These are phyloP conservation scores for Cercospora brassicicola DNA, from an alignment of 2,329 filamentous ascomycete genomes.

Conservation along the genomic window DNA sequence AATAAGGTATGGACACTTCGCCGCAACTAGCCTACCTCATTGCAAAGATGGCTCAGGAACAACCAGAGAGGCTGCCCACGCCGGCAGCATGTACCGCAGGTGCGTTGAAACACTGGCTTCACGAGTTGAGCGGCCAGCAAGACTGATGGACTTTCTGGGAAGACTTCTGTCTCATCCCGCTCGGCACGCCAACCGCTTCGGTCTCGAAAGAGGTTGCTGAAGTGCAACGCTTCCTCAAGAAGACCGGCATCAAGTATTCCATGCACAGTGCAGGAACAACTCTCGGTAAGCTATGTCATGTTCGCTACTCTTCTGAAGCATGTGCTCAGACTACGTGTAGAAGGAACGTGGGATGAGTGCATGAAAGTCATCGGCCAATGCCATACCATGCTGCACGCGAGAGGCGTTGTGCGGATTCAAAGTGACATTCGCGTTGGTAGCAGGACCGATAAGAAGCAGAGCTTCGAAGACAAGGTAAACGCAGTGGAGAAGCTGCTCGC, in stretches of 20 bases:
- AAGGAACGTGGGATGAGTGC: slow-evolving; percentile 87
- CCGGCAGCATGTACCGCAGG: slow-evolving; percentile 72
- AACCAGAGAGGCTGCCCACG: slow-evolving; percentile 51
- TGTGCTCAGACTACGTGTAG: slow-evolving; percentile 48
- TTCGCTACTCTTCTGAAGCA: background rate
- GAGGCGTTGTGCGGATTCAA: slow-evolving; percentile 80
- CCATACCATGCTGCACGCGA: slow-evolving; percentile 70
- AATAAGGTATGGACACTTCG: slow-evolving; percentile 34
- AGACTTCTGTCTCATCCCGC: slow-evolving; percentile 89
- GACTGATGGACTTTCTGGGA: background rate
- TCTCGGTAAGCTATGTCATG: slow-evolving; percentile 61
- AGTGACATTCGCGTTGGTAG: slow-evolving; percentile 83
- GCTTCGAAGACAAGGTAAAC: slow-evolving; percentile 74
- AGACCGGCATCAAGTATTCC: slow-evolving; percentile 75
- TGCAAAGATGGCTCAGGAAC: slow-evolving; percentile 33
- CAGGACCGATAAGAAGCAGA: slow-evolving; percentile 82
- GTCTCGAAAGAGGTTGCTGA: slow-evolving; percentile 73
- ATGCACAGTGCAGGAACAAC: slow-evolving; percentile 97
- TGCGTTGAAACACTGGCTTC: slow-evolving; percentile 15
- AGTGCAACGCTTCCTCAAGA: slow-evolving; percentile 80
- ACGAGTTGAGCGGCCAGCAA: background rate
- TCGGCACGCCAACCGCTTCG: slow-evolving; percentile 55
- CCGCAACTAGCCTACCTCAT: slow-evolving; percentile 35
- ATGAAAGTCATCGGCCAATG: slow-evolving; percentile 84
- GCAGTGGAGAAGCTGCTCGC: slow-evolving; percentile 57